Base-by-base conservation (phyloP, 495 filamentous ascomycete genomes). In the Hypoxylon cercidicola region DNA sequence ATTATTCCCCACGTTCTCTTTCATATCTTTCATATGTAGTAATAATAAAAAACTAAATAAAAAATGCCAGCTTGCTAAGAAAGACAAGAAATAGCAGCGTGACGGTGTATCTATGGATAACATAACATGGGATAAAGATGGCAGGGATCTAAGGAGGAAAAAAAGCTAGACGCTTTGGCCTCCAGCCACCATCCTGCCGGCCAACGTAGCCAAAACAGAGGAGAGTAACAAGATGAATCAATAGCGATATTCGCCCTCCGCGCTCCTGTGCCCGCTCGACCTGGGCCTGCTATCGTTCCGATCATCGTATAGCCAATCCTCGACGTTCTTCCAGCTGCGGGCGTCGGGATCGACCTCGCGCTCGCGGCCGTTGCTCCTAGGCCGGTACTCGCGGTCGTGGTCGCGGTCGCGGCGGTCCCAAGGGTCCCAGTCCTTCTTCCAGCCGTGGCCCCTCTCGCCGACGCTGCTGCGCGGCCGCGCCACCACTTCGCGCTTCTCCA, bases 291-390 rank as follows among this genome's bases (percentile, higher is more conserved):
- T 53, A 45, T 67, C 62, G n/a, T 65, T 58, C 43, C 60, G 56
- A 0, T 66, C 68, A 18, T 69, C 62, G 34, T 64, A 40, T 12
- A 74, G n/a, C 71, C 71, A 74, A 48, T 74, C 71, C 50, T 74
- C 71, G 15, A 74, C 71, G 35, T 64, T 69, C 54, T 35, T 69
- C 71, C 71, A 74, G 20, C 71, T 74, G 3, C 65, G 59, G n/a
- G 66, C 62, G 4, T 67, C 65, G 0, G 57, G 62, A 34, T 71
- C 71, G 21, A 66, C 66, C 62, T 74, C 65, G n/a, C 71, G 58
- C 50, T 69, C 65, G 40, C 72, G 4, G 11, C 60, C 66, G 18
- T 51, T 62, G 34, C 53, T 66, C 30, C 61, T 49, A 48, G 53
- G 21, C 1, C 51, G 19, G n/a, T 43, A 19, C 19, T 56, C 34